phyloP scores from a whole-genome alignment of 495 filamentous ascomycete genomes.

The Penicillium bialowiezense region DNA sequence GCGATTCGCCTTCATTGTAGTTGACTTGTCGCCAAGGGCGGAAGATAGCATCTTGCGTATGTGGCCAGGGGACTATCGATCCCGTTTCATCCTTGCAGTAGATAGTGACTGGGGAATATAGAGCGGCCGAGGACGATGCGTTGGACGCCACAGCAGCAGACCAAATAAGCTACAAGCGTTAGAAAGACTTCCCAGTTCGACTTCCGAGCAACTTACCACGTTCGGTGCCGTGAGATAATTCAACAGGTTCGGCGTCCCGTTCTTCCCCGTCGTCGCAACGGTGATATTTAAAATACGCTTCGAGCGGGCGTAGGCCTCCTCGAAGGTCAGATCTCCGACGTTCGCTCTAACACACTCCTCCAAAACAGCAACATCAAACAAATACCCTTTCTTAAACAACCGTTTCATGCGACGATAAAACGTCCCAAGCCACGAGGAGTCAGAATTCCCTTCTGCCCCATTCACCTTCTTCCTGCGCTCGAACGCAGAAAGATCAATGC shows the following conservation, averaged over 20 bases:
- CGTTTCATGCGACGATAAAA: conserved; percentile 58
- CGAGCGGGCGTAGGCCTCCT: conserved; percentile 85
- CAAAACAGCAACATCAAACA: conserved; percentile 76
- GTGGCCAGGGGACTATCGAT: conserved; percentile 75
- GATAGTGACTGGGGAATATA: conserved; percentile 67
- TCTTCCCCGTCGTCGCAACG: conserved; percentile 67
- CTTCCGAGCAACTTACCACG: conserved; percentile 59
- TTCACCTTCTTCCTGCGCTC: conserved; percentile 32
- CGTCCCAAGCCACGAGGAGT: conserved; percentile 51
- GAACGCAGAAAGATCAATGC: conserved; percentile 83
- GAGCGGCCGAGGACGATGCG: conserved; percentile 58
- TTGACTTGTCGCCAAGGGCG: conserved; percentile 64
- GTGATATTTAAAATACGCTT: conserved; percentile 92
- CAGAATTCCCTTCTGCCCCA: background rate
- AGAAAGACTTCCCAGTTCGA: background rate
- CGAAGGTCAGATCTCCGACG: conserved; percentile 87
- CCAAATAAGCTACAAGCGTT: conserved; percentile 67
- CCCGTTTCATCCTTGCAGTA: conserved; percentile 82
- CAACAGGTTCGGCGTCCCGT: conserved; percentile 78
- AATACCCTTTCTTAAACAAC: conserved; percentile 72
- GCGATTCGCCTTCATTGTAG: conserved; percentile 74
- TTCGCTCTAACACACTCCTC: conserved; percentile 85
- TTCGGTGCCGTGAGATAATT: conserved; percentile 96
- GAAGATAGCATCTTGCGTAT: conserved; percentile 64
- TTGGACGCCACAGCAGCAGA: conserved; percentile 93